These are phyloP conservation scores for Phytopythium ostracodes DNA, from an alignment of 352 stramenopile genomes.

Conservation along the genomic window DNA sequence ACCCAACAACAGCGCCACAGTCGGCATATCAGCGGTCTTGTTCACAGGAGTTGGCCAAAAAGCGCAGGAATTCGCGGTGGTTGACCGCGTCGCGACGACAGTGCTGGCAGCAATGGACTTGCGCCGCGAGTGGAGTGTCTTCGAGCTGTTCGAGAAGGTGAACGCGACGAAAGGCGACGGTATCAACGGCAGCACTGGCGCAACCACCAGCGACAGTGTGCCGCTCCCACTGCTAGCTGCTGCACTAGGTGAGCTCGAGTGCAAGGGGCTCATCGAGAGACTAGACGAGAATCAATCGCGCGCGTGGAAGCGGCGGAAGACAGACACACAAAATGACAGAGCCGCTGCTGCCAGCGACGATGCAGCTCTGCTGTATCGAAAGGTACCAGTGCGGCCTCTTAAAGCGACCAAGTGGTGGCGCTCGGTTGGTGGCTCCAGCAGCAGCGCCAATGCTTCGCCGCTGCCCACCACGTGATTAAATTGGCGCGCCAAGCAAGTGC, in stretches of 20 bases:
- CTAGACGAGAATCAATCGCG: conserved; percentile 19
- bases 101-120: conserved; percentile 62
- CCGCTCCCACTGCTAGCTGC: conserved; percentile 48
- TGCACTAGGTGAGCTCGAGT: conserved; percentile 53
- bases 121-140: conserved; percentile 44
- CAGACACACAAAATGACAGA: neutral
- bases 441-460: neutral
- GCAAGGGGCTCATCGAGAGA: conserved; percentile 45
- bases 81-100: conserved; percentile 44
- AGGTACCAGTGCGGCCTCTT: conserved; percentile 58
- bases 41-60: neutral
- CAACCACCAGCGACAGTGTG: conserved; percentile 14
- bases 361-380: conserved; percentile 45
- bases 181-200: neutral
- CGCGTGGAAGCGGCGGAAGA: conserved; percentile 23
- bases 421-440: neutral
- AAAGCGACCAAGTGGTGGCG: conserved; percentile 72
- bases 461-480: neutral
- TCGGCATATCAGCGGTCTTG: conserved; percentile 3
- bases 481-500: neutral
- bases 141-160: conserved; percentile 52
- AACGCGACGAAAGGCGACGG: conserved; percentile 13
- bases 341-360: conserved; percentile 12
- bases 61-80: conserved; percentile 5
- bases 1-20: neutral